These are phyloP conservation scores for Naematelia encephala DNA, from an alignment of 768 basidiomycete species.

Conservation along the genomic window DNA sequence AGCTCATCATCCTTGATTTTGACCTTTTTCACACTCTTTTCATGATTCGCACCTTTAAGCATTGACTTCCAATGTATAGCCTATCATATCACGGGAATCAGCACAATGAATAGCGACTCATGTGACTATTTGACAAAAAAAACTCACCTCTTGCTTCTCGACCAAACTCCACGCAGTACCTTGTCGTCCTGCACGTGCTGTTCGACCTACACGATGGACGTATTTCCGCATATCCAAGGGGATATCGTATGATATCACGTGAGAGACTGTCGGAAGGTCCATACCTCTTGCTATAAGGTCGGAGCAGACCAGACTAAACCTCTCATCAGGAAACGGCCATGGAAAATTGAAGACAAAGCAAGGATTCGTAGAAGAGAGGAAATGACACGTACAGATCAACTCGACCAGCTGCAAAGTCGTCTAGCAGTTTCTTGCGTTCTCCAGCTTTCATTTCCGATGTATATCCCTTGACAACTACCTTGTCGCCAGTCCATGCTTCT, in stretches of 20 bases:
- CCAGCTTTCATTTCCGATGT: constrained; percentile 74
- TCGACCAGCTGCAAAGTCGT: constrained; percentile 73
- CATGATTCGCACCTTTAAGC: constrained; percentile 68
- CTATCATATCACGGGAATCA: constrained; percentile 52
- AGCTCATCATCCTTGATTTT: constrained; percentile 64
- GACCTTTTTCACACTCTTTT: constrained; percentile 65
- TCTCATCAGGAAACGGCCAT: neutral
- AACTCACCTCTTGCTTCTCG: constrained; percentile 70
- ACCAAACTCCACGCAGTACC: constrained; percentile 94
- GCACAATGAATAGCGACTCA: constrained; percentile 13
- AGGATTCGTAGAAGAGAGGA: too few relatives aligned
- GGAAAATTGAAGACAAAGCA: neutral
- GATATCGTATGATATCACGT: constrained; percentile 92
- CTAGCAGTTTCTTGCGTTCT: constrained; percentile 73
- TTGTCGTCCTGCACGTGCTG: constrained; percentile 81
- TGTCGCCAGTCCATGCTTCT: constrained; percentile 50
- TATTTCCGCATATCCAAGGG: constrained; percentile 99
- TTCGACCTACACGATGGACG: constrained; percentile 93
- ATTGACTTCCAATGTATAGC: constrained; percentile 84
- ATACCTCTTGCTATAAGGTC: constrained; percentile 95
- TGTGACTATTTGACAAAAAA: too few relatives aligned
- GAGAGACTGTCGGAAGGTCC: constrained; percentile 84
- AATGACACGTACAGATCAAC: constrained; percentile 92
- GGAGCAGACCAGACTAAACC: constrained; percentile 82
- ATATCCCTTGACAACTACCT: constrained; percentile 64